Evolutionary conservation across 2,329 filamentous ascomycete genomes (phyloP).

Genomic region (Penicillium sp.): DNA sequence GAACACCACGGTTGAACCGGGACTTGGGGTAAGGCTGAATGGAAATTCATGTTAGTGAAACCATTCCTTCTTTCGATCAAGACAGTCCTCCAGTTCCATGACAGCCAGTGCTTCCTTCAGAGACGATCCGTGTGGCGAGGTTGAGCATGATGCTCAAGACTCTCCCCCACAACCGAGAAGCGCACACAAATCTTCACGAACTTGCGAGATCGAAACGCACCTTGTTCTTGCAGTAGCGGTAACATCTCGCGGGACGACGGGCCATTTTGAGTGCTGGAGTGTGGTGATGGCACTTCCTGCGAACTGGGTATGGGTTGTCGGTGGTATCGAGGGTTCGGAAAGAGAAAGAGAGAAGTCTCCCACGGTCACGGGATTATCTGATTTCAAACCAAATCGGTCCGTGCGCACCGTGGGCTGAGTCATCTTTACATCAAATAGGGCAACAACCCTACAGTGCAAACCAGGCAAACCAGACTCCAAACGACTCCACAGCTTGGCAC

Average conservation of each 20-base stretch:
- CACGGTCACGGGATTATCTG: conserved; percentile 37
- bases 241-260: conserved; percentile 98
- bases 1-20: conserved; percentile 99
- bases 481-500: no score
- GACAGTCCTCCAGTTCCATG: conserved; percentile 3
- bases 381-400: conserved; percentile 43
- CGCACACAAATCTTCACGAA: conserved; percentile 29
- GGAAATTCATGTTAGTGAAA: conserved; percentile 24
- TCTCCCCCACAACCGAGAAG: conserved; percentile 35
- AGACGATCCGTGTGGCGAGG: neutral
- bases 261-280: conserved; percentile 83
- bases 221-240: conserved; percentile 99
- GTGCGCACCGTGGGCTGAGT: no score
- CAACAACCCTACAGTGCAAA: neutral
- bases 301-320: conserved; percentile 44
- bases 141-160: conserved; percentile 5
- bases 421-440: neutral
- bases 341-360: conserved; percentile 29
- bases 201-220: conserved; percentile 57
- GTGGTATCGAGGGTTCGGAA: conserved; percentile 38
- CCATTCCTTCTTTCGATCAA: conserved; percentile 6
- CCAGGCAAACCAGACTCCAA: neutral
- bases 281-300: conserved; percentile 49
- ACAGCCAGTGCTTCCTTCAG: neutral
- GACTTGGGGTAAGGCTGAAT: conserved; percentile 95